Evolutionary conservation across 2,329 filamentous ascomycete species (phyloP), one percentile per base, ranked within the genome.

Genomic region (Stachybotrys echinatus): DNA sequence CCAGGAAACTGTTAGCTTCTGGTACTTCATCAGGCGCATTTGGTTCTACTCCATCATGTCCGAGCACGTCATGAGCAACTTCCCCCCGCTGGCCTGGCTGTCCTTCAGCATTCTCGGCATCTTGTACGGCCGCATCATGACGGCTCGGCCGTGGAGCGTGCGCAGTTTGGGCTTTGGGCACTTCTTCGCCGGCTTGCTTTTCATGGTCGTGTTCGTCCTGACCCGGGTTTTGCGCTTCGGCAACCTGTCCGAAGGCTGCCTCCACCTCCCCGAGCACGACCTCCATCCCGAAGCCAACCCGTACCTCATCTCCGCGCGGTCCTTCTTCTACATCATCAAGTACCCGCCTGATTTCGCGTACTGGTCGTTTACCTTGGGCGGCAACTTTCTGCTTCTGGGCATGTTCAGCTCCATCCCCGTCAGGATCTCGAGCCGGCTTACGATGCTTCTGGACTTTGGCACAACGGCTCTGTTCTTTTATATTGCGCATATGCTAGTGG

Each of bases 381-480:
- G 54, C 5, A 74, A 69, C 52, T 57, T 75, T 0, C 52, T 71
- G 3, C 58, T 75, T 0, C 64, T 76, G 0, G 68, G 67, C 1
- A 18, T 64, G 1, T 70, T 76, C 6, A 59, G 59, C 1, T 55
- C 59, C 0, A 45, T 74, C 1, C 72, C 74, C 1, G 48, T 55
- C 0, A 37, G 31, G 2, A 23, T 69, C 4, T 63, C 65, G 0
- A 58, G 54, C 40, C 61, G 56, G 14, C 51, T 73, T 18, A 62
- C 62, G 0, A 56, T 70, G n/a, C 55, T 76, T 0, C 58, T 75
- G 2, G 66, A 69, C 19, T 74, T 71, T 52, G 73, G 73, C n/a
- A 67, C 66, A n/a, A 72, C 72, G 0, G 71, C 73, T 0, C 54
- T 76, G 5, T 76, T 75, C 61, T 76, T 75, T 46, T 75, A 75